Base-by-base conservation (phyloP, 2,329 filamentous ascomycete genomes). In the Purpureocillium lavendulum region DNA sequence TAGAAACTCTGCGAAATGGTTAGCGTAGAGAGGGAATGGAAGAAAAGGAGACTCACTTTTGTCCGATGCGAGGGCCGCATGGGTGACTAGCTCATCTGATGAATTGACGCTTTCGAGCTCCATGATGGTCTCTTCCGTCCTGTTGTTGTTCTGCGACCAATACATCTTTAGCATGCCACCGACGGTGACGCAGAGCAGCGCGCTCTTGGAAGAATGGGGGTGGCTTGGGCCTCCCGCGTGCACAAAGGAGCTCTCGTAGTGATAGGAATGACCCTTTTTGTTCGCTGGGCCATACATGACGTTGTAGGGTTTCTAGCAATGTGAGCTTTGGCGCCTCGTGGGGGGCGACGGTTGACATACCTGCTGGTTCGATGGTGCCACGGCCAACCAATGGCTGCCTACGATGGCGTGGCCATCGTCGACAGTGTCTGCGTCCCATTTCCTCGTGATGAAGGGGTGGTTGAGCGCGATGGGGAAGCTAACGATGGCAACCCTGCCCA, bases 311-410 rank as follows among this genome's bases (percentile, higher is more conserved):
- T 62, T 54, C 63, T 71, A 40, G 6, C 17, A 30, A 14, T 7
- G 29, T 14, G 6, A 13, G 11, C 11, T 13, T 30, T 12, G 11
- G n/a, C 29, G 29, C 6, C 12, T 14, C n/a, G 7, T 6, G 6
- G 12, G 26, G 26, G 8, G 7, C 29, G 29, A 14, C 29, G 12
- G 29, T 7, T 14, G 11, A 17, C 46, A 40, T 42, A 61, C 58
- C 53, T 68, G 61, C 49, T 64, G 60, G 50, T 56, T 57, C n/a
- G 55, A 53, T 4, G 73, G 69, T 21, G 73, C 65, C 17, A 80
- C 68, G n/a, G 71, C 67, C 40, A 97, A 68, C 92, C 92, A 98
- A 61, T 87, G 84, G 57, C 87, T 75, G 4, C 90, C 92, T 7
- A 94, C 86, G 5, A 94, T 69, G 36, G 81, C 77, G 48, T 84